These are phyloP conservation scores for Lodderomyces theae DNA, from an alignment of 1,139 yeast species.

Conservation along the genomic window DNA sequence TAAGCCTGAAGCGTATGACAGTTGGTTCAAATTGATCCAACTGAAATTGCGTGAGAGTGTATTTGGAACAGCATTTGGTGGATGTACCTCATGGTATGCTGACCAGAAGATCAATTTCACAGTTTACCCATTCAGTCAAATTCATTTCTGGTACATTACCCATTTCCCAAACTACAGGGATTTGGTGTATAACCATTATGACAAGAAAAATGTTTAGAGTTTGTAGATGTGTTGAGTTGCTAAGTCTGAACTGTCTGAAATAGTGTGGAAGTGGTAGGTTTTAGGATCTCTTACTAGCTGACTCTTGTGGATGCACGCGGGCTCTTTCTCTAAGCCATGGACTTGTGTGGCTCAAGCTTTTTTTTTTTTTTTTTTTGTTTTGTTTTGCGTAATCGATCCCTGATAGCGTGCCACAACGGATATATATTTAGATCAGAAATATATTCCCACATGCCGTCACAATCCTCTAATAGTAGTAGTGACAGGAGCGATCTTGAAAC, in stretches of 20 bases:
- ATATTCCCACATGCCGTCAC: too few relatives aligned
- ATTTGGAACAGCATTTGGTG: conserved; percentile 41
- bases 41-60: conserved; percentile 27
- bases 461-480: too few relatives aligned
- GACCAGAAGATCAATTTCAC: conserved; percentile 29
- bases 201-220: conserved; percentile 5
- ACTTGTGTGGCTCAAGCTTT: conserved; percentile 1
- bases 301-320: too few relatives aligned
- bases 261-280: too few relatives aligned
- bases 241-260: too few relatives aligned
- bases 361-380: background rate
- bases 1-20: conserved; percentile 31
- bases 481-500: too few relatives aligned
- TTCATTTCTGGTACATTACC: conserved; percentile 30
- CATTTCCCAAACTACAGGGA: conserved; percentile 29
- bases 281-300: too few relatives aligned
- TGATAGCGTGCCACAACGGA: too few relatives aligned
- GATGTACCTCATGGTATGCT: conserved; percentile 43
- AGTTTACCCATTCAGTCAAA: conserved; percentile 41
- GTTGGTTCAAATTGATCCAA: conserved; percentile 34
- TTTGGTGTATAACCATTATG: conserved; percentile 16
- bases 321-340: background rate
- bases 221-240: background rate
- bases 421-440: too few relatives aligned
- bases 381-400: too few relatives aligned